These are phyloP conservation scores for Camelina laxa DNA, from an alignment of 345 rosid species.

Conservation along the genomic window DNA sequence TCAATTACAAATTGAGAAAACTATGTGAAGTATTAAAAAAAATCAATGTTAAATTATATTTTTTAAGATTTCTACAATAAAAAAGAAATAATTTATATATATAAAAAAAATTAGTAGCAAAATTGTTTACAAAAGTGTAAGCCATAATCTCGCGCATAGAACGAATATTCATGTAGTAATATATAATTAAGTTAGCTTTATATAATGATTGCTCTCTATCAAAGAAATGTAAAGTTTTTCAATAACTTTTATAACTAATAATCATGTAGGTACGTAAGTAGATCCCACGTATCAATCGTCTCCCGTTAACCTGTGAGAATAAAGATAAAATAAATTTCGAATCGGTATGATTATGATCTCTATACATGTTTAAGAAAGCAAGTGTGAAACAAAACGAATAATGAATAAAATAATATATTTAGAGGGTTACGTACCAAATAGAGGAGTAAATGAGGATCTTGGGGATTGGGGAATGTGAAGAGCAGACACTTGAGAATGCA, in stretches of 20 bases:
- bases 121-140: too few species aligned
- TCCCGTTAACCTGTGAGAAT: conserved; percentile 30
- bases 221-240: conserved; percentile 33
- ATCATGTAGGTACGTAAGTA: conserved; percentile 40
- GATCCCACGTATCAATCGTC: conserved; percentile 35
- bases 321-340: conserved; percentile 16
- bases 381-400: conserved; percentile 38
- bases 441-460: conserved; percentile 35
- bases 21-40: too few species aligned
- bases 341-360: background rate
- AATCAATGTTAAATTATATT: too few species aligned
- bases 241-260: conserved; percentile 34
- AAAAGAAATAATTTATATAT: too few species aligned
- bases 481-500: conserved; percentile 70
- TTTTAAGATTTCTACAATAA: too few species aligned
- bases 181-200: conserved; percentile 33
- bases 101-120: too few species aligned
- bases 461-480: conserved; percentile 46
- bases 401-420: background rate
- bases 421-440: conserved; percentile 39
- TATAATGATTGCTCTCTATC: conserved; percentile 35
- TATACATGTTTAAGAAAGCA: conserved; percentile 21
- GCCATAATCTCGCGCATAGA: too few species aligned
- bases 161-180: too few species aligned
- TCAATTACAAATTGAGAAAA: too few species aligned